Evolutionary conservation across 2,329 filamentous ascomycete genomes (phyloP), one percentile per base, ranked within the genome.

Genomic region (Rutstroemia sydowiana): DNA sequence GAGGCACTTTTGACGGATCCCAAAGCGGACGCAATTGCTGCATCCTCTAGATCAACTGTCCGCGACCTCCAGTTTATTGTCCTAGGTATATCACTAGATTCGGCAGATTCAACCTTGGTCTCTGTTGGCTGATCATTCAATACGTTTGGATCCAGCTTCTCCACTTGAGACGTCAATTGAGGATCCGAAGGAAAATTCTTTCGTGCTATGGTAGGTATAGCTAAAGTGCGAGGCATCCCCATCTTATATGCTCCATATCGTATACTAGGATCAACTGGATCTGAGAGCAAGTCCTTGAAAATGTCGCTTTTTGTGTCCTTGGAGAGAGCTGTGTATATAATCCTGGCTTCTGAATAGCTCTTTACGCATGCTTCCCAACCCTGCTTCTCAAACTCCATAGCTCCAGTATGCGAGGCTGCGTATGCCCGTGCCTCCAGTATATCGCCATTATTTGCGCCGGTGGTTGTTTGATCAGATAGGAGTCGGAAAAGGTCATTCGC

Each of bases 201-300:
- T 60, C 84, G 83, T 2, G 88, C 87, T 57, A 97, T 87, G 7
- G 82, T 79, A 0, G 85, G 78, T 45, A 95, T 84, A 2, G 91
- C 84, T 49, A 90, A 80, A 2, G 90, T 95, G 40, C 93, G 83
- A 0, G 92, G 87, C 30, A 95, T 80, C 66, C 92, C 87, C 66
- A 90, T 78, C 69, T 95, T 90, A 68, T 97, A 97, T 16, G 93
- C 90, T 32, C 91, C 91, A 68, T 95, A 97, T 57, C 92, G 85
- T 63, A 98, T 88, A 56, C 90, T 95, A 2, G 91, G 91, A 66
- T 98, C 93, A 56, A 95, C 84, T 4, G 87, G 95, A 62, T 87
- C 84, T 44, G 85, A 82, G 52, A 98, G 73, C 21, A 96, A 76
- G 55, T 97, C 92, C 65, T 87, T 90, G 75, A 88, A 93, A 32